Evolutionary conservation across 169 alveolate species (phyloP).

Genomic region (Perkinsus olseni): DNA sequence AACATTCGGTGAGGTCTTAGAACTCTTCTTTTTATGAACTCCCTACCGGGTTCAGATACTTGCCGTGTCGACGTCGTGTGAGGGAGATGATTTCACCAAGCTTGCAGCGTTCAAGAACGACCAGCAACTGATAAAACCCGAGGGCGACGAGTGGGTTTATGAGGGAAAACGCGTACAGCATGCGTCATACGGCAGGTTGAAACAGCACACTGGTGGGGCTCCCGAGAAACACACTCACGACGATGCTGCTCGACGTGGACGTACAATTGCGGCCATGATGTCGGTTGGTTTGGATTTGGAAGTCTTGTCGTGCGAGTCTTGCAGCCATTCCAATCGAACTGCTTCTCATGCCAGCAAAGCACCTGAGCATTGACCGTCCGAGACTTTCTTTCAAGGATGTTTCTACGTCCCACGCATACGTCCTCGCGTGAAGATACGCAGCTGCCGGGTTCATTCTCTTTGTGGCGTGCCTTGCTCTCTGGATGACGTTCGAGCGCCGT

Average conservation of each 20-base stretch:
- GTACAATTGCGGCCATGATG: neutral
- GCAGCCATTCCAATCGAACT: too few species aligned
- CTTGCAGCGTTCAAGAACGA: neutral
- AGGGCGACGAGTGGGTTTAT: neutral
- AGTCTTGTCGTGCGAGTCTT: too few species aligned
- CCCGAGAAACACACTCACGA: neutral
- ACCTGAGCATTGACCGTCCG: too few species aligned
- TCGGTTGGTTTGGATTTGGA: neutral
- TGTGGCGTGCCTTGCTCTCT: neutral
- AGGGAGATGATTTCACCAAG: neutral
- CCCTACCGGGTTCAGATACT: neutral
- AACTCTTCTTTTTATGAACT: neutral
- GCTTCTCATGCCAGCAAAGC: too few species aligned
- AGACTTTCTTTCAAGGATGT: too few species aligned
- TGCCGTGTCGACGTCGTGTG: neutral
- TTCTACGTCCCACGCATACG: too few species aligned
- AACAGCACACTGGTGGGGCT: neutral
- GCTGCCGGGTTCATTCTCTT: neutral
- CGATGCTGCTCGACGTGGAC: neutral
- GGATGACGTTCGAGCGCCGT: neutral
- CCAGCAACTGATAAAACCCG: neutral
- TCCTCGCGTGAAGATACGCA: neutral
- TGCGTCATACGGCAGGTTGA: neutral
- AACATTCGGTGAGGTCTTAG: neutral
- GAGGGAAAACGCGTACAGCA: neutral